Evolutionary conservation across 2,329 filamentous ascomycete genomes (phyloP).

Genomic region (Penicillium hordei): DNA sequence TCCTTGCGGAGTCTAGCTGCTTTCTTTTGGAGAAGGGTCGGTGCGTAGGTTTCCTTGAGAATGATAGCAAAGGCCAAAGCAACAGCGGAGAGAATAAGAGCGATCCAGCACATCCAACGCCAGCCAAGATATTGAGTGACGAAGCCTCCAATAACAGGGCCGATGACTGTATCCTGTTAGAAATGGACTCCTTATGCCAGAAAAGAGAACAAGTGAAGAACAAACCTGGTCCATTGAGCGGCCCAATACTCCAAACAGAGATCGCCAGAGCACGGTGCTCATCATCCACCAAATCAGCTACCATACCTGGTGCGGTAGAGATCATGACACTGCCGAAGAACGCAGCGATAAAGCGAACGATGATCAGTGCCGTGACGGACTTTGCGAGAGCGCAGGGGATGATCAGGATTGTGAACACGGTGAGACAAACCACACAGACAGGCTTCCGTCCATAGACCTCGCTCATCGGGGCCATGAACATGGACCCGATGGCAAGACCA

Average conservation of each 20-base stretch:
- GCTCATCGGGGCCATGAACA: slow-evolving; percentile 69
- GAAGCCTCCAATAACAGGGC: slow-evolving; percentile 78
- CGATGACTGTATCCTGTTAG: slow-evolving; percentile 44
- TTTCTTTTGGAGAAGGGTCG: slow-evolving; percentile 66
- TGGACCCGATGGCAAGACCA: slow-evolving; percentile 68
- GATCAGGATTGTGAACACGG: slow-evolving; percentile 65
- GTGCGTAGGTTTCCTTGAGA: slow-evolving; percentile 74
- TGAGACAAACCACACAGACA: slow-evolving; percentile 67
- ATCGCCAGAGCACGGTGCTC: slow-evolving; percentile 80
- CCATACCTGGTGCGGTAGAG: slow-evolving; percentile 76
- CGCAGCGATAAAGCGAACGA: slow-evolving; percentile 71
- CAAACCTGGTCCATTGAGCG: slow-evolving; percentile 69
- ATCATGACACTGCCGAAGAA: slow-evolving; percentile 78
- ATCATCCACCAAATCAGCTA: slow-evolving; percentile 79
- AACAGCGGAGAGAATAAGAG: slow-evolving; percentile 68
- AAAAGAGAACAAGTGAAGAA: slow-evolving; percentile 4
- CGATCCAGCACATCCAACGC: slow-evolving; percentile 84
- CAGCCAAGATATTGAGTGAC: slow-evolving; percentile 70
- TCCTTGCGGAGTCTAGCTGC: slow-evolving; percentile 65
- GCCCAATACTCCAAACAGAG: slow-evolving; percentile 78
- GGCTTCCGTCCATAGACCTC: slow-evolving; percentile 49
- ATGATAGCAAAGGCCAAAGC: slow-evolving; percentile 60
- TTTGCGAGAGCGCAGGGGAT: slow-evolving; percentile 70
- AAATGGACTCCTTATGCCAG: fast-evolving
- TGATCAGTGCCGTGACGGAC: slow-evolving; percentile 67